These are phyloP conservation scores for Lachnellula willkommii DNA, from an alignment of 2,329 filamentous ascomycete species.

Conservation along the genomic window DNA sequence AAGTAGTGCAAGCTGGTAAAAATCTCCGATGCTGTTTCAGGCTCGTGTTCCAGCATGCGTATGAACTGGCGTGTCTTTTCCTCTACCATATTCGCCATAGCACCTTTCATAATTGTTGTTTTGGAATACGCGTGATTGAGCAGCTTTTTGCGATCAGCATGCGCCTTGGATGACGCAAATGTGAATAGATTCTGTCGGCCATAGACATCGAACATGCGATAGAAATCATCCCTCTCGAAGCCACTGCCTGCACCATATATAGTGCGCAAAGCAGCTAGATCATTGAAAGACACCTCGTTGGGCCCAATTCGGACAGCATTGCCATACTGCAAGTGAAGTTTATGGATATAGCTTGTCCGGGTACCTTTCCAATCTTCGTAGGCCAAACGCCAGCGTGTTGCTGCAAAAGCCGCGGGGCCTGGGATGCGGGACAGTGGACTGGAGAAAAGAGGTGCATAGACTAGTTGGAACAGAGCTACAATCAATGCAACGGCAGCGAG, in stretches of 20 bases:
- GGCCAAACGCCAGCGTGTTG: constrained; percentile 1
- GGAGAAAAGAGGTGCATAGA: too few species aligned
- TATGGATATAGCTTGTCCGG: constrained; percentile 3
- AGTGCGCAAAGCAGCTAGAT: constrained; percentile 41
- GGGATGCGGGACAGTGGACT: neutral
- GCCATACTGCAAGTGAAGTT: constrained; percentile 11
- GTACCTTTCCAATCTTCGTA: constrained; percentile 7
- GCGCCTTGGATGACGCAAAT: constrained; percentile 39
- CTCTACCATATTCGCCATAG: constrained; percentile 29
- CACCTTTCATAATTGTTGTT: constrained; percentile 36
- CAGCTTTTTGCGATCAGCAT: constrained; percentile 48
- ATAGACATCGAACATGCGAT: constrained; percentile 52
- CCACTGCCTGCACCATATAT: constrained; percentile 51
- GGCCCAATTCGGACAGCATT: constrained; percentile 26
- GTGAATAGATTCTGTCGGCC: constrained; percentile 49
- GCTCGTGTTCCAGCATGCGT: constrained; percentile 35
- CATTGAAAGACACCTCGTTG: constrained; percentile 32
- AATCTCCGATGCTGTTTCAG: constrained; percentile 37
- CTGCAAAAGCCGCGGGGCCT: constrained; percentile 4
- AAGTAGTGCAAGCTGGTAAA: constrained; percentile 48
- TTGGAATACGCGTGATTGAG: constrained; percentile 50
- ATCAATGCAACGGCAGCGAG: too few species aligned
- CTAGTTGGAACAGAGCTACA: too few species aligned
- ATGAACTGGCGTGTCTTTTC: constrained; percentile 39
- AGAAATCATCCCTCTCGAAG: constrained; percentile 41